phyloP scores from a whole-genome alignment of 768 basidiomycete genomes.

The Leucogyrophana mollusca region DNA sequence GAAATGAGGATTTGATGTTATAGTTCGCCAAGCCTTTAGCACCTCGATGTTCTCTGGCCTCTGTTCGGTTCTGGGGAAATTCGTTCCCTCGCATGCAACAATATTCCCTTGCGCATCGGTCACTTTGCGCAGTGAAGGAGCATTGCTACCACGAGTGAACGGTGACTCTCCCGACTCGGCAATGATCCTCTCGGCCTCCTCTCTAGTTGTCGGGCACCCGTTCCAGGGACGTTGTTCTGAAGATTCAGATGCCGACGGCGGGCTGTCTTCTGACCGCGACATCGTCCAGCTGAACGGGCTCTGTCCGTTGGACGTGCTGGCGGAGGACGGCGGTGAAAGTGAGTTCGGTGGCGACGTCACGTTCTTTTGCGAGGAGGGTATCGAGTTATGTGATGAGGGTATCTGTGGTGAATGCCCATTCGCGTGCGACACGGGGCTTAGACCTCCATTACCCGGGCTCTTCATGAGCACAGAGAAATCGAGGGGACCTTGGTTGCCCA shows the following conservation, averaged over 20 bases:
- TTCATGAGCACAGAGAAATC: slow-evolving; percentile 37
- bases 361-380: slow-evolving; percentile 2
- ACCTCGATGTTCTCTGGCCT: slow-evolving; percentile 77
- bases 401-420: slow-evolving; percentile 17
- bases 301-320: slow-evolving; percentile 20
- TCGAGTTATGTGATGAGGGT: slow-evolving; percentile 6
- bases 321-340: slow-evolving; percentile 20
- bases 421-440: slow-evolving; percentile 57
- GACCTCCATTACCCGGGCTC: slow-evolving; percentile 15
- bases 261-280: slow-evolving; percentile 26
- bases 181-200: slow-evolving; percentile 52
- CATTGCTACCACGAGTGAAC: slow-evolving; percentile 38
- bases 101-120: slow-evolving; percentile 48
- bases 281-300: slow-evolving; percentile 27
- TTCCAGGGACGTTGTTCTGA: slow-evolving; percentile 24
- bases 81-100: slow-evolving; percentile 65
- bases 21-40: slow-evolving; percentile 74
- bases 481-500: slow-evolving; percentile 27
- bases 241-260: slow-evolving; percentile 42
- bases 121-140: slow-evolving; percentile 39
- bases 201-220: slow-evolving; percentile 55
- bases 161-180: slow-evolving; percentile 56
- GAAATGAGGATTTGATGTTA: slow-evolving; percentile 72
- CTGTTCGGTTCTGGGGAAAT: slow-evolving; percentile 65
- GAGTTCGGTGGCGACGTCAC: slow-evolving; percentile 15